Evolutionary conservation across 2,329 filamentous ascomycete species (phyloP).

Genomic region (Sclerotinia spermophila): DNA sequence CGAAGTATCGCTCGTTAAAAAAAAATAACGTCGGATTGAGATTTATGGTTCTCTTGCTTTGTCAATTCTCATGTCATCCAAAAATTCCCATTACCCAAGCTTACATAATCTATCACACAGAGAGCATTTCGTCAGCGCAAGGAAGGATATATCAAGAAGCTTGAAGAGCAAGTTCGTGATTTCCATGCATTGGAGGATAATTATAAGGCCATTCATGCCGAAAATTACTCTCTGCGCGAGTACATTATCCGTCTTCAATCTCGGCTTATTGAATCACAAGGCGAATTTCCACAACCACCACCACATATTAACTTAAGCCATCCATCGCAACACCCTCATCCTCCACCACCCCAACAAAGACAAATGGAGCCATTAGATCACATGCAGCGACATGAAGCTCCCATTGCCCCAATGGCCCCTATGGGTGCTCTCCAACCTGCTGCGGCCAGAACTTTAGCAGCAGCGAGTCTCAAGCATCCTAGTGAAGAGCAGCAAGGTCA

Average conservation of each 20-base stretch:
- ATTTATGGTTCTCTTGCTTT: slow-evolving; percentile 36
- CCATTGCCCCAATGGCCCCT: slow-evolving; percentile 37
- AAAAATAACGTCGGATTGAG: slow-evolving; percentile 13
- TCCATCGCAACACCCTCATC: slow-evolving; percentile 52
- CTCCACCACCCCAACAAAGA: slow-evolving; percentile 32
- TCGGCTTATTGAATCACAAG: slow-evolving; percentile 75
- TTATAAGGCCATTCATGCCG: slow-evolving; percentile 76
- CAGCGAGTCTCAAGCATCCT: slow-evolving; percentile 35
- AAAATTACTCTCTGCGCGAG: slow-evolving; percentile 87
- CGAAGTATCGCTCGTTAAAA: slow-evolving; percentile 28
- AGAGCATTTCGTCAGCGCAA: slow-evolving; percentile 96
- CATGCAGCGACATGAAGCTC: slow-evolving; percentile 28
- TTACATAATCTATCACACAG: slow-evolving; percentile 49
- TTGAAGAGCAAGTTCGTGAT: slow-evolving; percentile 89
- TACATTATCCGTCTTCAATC: slow-evolving; percentile 91
- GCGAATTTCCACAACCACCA: slow-evolving; percentile 80
- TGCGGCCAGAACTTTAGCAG: slow-evolving; percentile 37
- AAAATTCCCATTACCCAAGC: slow-evolving; percentile 23
- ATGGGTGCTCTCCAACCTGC: slow-evolving; percentile 38
- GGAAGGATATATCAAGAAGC: slow-evolving; percentile 95
- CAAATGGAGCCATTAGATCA: slow-evolving; percentile 29
- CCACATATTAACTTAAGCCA: slow-evolving; percentile 69
- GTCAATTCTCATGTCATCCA: slow-evolving; percentile 40
- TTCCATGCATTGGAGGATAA: slow-evolving; percentile 70
- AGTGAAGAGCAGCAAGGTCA: slow-evolving; percentile 23